phyloP scores from a whole-genome alignment of 2,329 filamentous ascomycete species.

The Dactylellina cionopaga region DNA sequence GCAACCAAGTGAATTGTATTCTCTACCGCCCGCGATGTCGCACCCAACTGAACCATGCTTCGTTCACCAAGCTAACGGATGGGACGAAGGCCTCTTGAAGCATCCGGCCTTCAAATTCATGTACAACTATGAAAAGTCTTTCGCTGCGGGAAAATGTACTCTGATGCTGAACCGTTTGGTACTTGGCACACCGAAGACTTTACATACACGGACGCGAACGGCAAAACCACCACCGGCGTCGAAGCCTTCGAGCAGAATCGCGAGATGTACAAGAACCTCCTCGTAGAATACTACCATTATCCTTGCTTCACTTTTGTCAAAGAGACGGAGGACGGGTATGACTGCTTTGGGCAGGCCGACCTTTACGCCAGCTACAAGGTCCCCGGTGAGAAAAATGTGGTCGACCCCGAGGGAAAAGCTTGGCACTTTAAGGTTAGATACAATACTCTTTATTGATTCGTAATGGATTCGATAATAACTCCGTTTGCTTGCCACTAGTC shows the following conservation, averaged over 20 bases:
- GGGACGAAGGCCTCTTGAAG: conserved; percentile 6
- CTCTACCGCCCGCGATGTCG: too few species aligned
- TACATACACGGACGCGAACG: conserved; percentile 9
- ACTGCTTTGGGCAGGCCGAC: conserved; percentile 14
- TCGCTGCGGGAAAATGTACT: conserved; percentile 9
- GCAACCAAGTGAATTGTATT: too few species aligned
- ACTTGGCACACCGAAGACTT: conserved; percentile 26
- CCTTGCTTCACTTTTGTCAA: conserved; percentile 4
- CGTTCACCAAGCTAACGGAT: background rate
- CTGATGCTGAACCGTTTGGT: conserved; percentile 8
- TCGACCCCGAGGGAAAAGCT: background rate
- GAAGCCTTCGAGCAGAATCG: conserved; percentile 10
- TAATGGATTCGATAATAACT: background rate
- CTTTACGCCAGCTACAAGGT: conserved; percentile 18
- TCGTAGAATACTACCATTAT: background rate
- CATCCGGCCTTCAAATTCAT: conserved; percentile 20
- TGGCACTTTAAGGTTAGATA: conserved; percentile 24
- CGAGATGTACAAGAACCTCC: conserved; percentile 2
- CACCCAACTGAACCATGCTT: conserved; percentile 13
- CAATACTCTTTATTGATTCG: background rate
- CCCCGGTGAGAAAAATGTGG: background rate
- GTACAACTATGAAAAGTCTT: background rate
- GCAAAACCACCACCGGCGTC: background rate
- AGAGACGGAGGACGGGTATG: conserved; percentile 12
- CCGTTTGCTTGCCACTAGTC: background rate